These are phyloP conservation scores for Excoecaria cochinchinensis DNA, from an alignment of 345 rosid genomes.

Conservation along the genomic window DNA sequence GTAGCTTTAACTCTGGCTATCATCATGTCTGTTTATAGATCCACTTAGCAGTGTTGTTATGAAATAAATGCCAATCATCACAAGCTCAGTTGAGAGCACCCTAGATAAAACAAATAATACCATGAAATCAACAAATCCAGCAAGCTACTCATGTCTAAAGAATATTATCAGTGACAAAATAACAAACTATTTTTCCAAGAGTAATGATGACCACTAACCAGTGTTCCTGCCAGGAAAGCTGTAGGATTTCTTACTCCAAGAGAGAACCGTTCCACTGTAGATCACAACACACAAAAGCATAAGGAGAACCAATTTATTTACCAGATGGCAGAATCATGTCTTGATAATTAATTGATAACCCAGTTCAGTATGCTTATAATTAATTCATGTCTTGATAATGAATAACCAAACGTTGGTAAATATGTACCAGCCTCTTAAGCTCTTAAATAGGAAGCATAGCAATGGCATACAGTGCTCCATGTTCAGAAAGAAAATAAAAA, in stretches of 20 bases:
- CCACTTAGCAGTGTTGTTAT: neutral
- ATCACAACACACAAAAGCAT: slow-evolving; percentile 20
- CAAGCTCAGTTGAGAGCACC: neutral
- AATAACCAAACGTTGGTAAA: neutral
- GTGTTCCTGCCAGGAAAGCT: slow-evolving; percentile 73
- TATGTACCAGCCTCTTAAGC: neutral
- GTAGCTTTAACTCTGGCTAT: neutral
- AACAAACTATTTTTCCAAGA: neutral
- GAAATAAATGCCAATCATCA: neutral
- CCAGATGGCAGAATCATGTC: neutral
- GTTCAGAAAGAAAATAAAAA: neutral
- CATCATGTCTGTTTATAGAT: neutral
- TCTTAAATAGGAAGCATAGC: neutral
- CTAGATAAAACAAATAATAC: neutral
- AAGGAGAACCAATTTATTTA: slow-evolving; percentile 4
- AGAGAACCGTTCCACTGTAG: slow-evolving; percentile 84
- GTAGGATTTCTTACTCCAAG: slow-evolving; percentile 87
- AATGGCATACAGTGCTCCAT: neutral
- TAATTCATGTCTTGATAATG: neutral
- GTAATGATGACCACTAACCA: slow-evolving; percentile 45
- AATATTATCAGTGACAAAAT: neutral
- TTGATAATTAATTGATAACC: neutral
- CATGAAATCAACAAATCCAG: neutral
- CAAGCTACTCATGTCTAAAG: neutral
- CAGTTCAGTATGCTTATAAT: neutral